Evolutionary conservation across 352 stramenopile species (phyloP).

Genomic region (Pythium inflatum): DNA sequence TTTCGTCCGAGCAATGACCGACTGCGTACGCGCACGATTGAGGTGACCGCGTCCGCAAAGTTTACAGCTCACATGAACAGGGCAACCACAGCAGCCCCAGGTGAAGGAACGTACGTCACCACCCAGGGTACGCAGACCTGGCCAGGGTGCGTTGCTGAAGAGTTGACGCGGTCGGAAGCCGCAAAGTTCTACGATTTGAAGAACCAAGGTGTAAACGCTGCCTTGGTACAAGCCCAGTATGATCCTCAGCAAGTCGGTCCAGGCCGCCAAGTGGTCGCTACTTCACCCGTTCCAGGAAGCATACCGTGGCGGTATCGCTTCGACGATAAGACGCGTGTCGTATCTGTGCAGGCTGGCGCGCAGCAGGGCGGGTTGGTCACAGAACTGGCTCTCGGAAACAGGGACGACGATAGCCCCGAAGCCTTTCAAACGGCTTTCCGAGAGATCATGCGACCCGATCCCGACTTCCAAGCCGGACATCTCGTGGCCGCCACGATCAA

Average conservation of each 20-base stretch:
- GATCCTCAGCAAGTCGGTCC: background rate
- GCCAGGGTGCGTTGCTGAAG: background rate
- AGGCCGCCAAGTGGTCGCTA: background rate
- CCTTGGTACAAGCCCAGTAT: background rate
- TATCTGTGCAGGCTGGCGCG: too few species aligned
- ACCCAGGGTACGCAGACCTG: background rate
- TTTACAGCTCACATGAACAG: background rate
- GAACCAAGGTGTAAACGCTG: background rate
- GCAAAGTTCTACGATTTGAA: background rate
- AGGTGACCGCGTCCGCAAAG: background rate
- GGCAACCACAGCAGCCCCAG: background rate
- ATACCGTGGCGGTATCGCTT: background rate
- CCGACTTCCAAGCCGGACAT: background rate
- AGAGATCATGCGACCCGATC: constrained; percentile 1
- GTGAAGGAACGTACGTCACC: constrained; percentile 10
- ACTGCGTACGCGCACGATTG: background rate
- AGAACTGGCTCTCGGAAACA: background rate
- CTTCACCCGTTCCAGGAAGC: background rate
- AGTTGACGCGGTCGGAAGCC: background rate
- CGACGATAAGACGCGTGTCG: background rate
- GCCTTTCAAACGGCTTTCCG: background rate
- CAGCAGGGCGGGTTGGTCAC: background rate
- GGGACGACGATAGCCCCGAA: background rate
- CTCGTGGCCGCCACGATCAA: background rate
- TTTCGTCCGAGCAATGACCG: background rate